Conservation (phyloP, 129 eudicot species). For the Pulicaria dysenterica region DNA sequence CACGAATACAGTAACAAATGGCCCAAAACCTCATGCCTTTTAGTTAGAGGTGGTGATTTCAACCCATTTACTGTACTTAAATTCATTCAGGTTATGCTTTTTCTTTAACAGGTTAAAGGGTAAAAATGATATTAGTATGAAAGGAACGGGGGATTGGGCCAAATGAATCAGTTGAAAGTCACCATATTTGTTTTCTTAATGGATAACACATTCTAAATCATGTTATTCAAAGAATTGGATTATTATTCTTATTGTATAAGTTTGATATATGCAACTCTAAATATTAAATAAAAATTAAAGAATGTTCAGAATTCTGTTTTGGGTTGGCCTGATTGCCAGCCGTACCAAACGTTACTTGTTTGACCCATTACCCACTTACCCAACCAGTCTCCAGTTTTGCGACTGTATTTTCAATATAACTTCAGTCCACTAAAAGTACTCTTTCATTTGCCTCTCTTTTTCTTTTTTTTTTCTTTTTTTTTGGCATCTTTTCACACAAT, state of each 20-base stretch:
- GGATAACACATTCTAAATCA: not conserved
- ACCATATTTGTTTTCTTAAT: not conserved
- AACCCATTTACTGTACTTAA: not conserved
- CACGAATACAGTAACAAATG: conserved; percentile 17
- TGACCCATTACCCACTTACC: not conserved
- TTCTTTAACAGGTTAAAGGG: not conserved
- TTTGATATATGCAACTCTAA: not conserved
- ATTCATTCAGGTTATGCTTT: not conserved
- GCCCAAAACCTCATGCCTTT: not conserved
- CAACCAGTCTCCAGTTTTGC: too few relatives aligned
- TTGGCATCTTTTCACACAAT: conserved; percentile 3
- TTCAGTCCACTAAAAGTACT: not conserved
- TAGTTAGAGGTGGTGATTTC: not conserved
- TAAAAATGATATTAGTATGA: not conserved
- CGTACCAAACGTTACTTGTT: not conserved
- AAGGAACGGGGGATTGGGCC: not conserved
- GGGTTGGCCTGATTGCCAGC: not conserved
- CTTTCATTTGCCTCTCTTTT: not conserved
- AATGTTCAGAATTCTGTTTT: not conserved
- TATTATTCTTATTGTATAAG: not conserved
- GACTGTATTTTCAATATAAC: not conserved
- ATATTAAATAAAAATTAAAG: not conserved
- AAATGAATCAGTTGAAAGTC: not conserved
- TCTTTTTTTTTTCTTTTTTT: not conserved
- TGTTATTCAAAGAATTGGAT: not conserved